Conservation (phyloP, 1,139 yeast species). For the Pichiaceae sp. region DNA sequence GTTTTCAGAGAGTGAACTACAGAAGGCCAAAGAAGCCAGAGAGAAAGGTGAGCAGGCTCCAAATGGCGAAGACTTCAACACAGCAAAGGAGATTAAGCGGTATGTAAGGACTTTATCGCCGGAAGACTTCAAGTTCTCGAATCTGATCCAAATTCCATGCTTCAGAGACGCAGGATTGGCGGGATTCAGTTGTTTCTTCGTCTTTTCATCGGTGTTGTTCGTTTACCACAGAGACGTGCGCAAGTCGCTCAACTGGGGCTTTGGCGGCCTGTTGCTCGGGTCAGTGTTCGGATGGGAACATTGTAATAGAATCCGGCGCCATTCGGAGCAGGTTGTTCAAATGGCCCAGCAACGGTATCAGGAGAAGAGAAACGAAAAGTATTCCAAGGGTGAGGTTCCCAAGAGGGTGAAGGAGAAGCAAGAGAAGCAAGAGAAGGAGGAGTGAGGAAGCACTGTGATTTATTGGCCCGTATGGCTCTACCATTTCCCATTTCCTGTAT, state of each 20-base stretch:
- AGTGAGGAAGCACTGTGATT: no score
- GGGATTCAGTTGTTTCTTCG: constrained; percentile 81
- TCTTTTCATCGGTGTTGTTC: constrained; percentile 65
- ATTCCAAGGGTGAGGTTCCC: neutral
- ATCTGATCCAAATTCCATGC: constrained; percentile 69
- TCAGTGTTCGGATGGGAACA: constrained; percentile 89
- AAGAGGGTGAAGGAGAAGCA: neutral
- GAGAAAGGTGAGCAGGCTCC: neutral
- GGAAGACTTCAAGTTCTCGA: constrained; percentile 49
- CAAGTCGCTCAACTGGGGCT: constrained; percentile 72
- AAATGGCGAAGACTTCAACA: neutral
- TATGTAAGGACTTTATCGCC: constrained; percentile 11
- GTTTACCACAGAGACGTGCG: constrained; percentile 55
- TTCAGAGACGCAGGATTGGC: constrained; percentile 83
- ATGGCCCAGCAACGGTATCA: constrained; percentile 42
- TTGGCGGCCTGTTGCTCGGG: constrained; percentile 75
- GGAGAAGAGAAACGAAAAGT: constrained; percentile 12
- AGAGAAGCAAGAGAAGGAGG: neutral
- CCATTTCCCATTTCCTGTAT: no score
- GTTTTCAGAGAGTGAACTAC: constrained; percentile 10
- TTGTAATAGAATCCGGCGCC: constrained; percentile 65
- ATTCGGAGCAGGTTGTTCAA: constrained; percentile 53
- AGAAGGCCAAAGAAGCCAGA: constrained; percentile 1
- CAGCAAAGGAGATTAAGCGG: constrained; percentile 10
- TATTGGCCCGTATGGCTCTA: no score